Evolutionary conservation across 2,329 filamentous ascomycete genomes (phyloP).

Genomic region (Ophiocordyceps australis): DNA sequence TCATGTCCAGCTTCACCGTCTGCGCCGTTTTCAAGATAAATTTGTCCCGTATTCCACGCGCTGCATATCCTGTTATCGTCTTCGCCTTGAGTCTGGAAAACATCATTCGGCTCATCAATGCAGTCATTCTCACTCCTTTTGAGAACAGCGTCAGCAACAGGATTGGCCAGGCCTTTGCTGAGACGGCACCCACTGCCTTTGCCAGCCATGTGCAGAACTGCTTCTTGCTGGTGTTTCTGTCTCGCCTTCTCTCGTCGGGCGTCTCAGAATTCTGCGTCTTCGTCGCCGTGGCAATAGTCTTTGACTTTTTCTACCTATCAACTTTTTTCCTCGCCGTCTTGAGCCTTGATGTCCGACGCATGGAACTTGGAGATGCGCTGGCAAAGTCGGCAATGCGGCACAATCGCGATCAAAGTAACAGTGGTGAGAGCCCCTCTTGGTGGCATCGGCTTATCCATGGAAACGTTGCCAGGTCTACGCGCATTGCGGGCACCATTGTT

Average conservation of each 20-base stretch:
- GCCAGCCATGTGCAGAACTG: constrained; percentile 53
- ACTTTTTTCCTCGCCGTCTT: constrained; percentile 68
- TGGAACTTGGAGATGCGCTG: constrained; percentile 58
- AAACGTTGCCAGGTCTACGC: constrained; percentile 49
- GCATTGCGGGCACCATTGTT: constrained; percentile 57
- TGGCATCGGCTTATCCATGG: constrained; percentile 42
- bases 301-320: constrained; percentile 62
- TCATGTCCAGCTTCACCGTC: constrained; percentile 64
- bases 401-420: constrained; percentile 9
- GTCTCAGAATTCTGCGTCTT: constrained; percentile 63
- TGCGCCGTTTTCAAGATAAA: constrained; percentile 62
- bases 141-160: constrained; percentile 50
- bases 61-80: constrained; percentile 60
- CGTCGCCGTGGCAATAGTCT: constrained; percentile 53
- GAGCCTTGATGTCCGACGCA: constrained; percentile 59
- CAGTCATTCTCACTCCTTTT: constrained; percentile 52
- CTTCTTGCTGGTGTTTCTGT: constrained; percentile 45
- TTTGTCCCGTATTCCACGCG: constrained; percentile 54
- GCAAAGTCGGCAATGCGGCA: constrained; percentile 31
- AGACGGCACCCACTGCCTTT: constrained; percentile 52
- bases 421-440: constrained; percentile 22
- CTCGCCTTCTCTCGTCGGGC: constrained; percentile 47
- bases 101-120: constrained; percentile 61
- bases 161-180: constrained; percentile 56
- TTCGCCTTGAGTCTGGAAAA: constrained; percentile 64